Percentiles rank a stretch among this genome's conserved stretches.
phyloP scores from a whole-genome alignment of 2,329 filamentous ascomycete species.

The Monosporascus sp. region DNA sequence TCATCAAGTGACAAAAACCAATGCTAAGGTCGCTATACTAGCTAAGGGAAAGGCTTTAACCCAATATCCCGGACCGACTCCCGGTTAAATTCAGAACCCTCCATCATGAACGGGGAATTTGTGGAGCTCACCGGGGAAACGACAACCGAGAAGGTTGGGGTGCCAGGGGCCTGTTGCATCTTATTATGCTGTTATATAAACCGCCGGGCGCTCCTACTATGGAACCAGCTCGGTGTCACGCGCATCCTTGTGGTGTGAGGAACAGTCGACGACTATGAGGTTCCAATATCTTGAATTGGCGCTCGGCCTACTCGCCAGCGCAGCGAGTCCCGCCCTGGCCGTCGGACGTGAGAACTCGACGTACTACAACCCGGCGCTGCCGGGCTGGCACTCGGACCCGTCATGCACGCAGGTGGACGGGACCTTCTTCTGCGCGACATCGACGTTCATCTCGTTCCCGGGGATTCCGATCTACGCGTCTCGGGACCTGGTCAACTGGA shows the following conservation, averaged over 20 bases:
- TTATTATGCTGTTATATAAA: too few species aligned
- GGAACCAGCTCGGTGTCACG: slow-evolving; percentile 2
- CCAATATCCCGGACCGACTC: slow-evolving; percentile 3
- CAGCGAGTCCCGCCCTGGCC: background rate
- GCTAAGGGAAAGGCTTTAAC: too few species aligned
- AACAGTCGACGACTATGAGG: too few species aligned
- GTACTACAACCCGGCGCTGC: slow-evolving; percentile 40
- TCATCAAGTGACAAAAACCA: too few species aligned
- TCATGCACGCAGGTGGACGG: slow-evolving; percentile 31
- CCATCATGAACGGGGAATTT: slow-evolving; percentile 7
- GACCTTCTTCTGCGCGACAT: slow-evolving; percentile 48
- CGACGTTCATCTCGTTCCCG: slow-evolving; percentile 48
- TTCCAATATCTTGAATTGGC: background rate
- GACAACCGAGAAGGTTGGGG: background rate
- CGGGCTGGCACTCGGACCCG: slow-evolving; percentile 46
- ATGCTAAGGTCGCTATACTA: too few species aligned
- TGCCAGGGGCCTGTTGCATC: too few species aligned
- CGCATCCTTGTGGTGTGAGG: too few species aligned
- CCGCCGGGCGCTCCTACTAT: slow-evolving; percentile 2
- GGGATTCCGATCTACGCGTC: slow-evolving; percentile 48
- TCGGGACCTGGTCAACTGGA: slow-evolving; percentile 47
- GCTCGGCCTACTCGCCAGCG: slow-evolving; percentile 1
- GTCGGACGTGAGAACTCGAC: slow-evolving; percentile 10
- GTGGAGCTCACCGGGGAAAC: slow-evolving; percentile 1
- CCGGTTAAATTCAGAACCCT: slow-evolving; percentile 6